Conservation (phyloP, 768 basidiomycete species). For the Gelatoporia subvermispora region DNA sequence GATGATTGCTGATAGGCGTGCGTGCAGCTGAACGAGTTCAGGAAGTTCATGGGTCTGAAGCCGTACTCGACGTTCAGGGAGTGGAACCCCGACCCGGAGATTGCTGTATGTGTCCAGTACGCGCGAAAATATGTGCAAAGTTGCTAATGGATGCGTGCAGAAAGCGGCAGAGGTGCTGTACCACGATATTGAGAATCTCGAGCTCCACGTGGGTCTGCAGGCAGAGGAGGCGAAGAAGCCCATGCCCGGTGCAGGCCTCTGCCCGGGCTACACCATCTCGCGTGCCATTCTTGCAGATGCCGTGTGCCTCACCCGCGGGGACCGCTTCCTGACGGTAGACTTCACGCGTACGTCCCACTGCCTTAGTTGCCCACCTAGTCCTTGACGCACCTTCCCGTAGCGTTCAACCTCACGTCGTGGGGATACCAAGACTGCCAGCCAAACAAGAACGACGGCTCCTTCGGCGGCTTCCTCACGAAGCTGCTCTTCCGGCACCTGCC, state of each 20-base stretch:
- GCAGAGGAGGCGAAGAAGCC: slow-evolving; percentile 68
- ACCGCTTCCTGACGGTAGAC: slow-evolving; percentile 73
- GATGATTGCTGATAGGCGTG: neutral
- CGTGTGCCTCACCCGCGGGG: slow-evolving; percentile 65
- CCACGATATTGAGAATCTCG: slow-evolving; percentile 70
- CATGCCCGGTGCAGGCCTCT: slow-evolving; percentile 67
- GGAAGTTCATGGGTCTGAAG: slow-evolving; percentile 65
- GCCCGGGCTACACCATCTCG: slow-evolving; percentile 80
- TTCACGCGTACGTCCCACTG: slow-evolving; percentile 56
- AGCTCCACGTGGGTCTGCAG: slow-evolving; percentile 46
- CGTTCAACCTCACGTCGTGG: slow-evolving; percentile 74
- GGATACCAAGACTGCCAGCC: slow-evolving; percentile 69
- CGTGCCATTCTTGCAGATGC: slow-evolving; percentile 82
- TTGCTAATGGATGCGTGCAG: slow-evolving; percentile 27
- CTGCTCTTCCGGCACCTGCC: slow-evolving; percentile 72
- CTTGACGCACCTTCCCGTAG: slow-evolving; percentile 28
- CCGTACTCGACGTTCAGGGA: slow-evolving; percentile 61
- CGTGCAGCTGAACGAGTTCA: slow-evolving; percentile 58
- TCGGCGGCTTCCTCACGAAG: slow-evolving; percentile 70
- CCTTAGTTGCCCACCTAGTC: neutral
- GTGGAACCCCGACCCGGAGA: slow-evolving; percentile 62
- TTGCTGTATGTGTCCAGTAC: slow-evolving; percentile 38
- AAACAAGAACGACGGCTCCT: slow-evolving; percentile 62
- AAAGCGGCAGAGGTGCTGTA: slow-evolving; percentile 62
- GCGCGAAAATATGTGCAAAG: neutral